A percentile compares a stretch with the other conserved stretches of the same genome.
These are phyloP conservation scores for Ascochyta viciae-villosae DNA, from an alignment of 2,329 filamentous ascomycete species.

Conservation along the genomic window DNA sequence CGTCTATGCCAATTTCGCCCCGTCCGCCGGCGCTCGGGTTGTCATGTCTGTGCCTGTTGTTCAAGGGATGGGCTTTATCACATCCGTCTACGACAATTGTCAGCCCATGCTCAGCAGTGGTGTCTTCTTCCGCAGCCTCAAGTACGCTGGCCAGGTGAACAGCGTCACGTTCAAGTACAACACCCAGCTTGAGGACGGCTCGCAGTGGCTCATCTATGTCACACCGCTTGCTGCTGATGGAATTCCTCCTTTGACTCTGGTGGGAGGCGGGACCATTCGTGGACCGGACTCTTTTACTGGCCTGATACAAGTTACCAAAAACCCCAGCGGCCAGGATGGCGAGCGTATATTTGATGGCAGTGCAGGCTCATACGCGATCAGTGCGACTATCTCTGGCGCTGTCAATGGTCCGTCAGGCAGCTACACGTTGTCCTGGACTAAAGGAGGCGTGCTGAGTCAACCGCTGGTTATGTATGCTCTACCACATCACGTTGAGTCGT, in stretches of 20 bases:
- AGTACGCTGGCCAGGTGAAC: slow-evolving; percentile 34
- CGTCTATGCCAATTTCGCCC: slow-evolving; percentile 71
- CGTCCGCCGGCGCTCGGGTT: slow-evolving; percentile 60
- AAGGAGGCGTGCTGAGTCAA: slow-evolving; percentile 65
- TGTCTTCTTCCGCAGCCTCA: slow-evolving; percentile 75
- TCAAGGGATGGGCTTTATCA: slow-evolving; percentile 90
- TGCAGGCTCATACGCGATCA: slow-evolving; percentile 76
- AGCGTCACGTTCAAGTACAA: slow-evolving; percentile 55
- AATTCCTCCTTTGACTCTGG: slow-evolving; percentile 72
- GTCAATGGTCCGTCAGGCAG: slow-evolving; percentile 59
- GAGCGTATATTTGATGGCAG: slow-evolving; percentile 78
- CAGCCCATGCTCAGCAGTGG: slow-evolving; percentile 77
- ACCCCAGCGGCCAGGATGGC: slow-evolving; percentile 61
- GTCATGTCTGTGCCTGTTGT: slow-evolving; percentile 80
- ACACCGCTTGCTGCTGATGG: slow-evolving; percentile 61
- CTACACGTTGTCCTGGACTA: slow-evolving; percentile 77
- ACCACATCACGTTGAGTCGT: slow-evolving; percentile 83
- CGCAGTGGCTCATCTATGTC: slow-evolving; percentile 81
- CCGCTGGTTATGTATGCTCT: slow-evolving; percentile 86
- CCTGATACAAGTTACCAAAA: slow-evolving; percentile 83
- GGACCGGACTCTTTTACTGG: slow-evolving; percentile 75
- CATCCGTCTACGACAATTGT: slow-evolving; percentile 74
- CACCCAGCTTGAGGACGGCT: slow-evolving; percentile 59
- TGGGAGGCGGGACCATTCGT: slow-evolving; percentile 70
- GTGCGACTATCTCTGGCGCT: slow-evolving; percentile 60